Evolutionary conservation across 1,139 yeast species (phyloP).

Genomic region (Taphrina betulina): DNA sequence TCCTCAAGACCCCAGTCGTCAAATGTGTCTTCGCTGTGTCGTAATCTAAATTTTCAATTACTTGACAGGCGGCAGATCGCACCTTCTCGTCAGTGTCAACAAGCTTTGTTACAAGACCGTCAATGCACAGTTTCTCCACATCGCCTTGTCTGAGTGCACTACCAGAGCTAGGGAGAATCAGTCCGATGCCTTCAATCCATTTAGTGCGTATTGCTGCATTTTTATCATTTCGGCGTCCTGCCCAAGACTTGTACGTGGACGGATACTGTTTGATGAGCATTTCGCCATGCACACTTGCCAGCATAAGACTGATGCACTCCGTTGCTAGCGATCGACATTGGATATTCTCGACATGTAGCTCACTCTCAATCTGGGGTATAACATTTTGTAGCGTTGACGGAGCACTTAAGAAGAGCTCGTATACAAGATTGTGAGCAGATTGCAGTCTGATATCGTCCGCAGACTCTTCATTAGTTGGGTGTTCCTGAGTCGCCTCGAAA

Average conservation of each 20-base stretch:
- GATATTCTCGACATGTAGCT: constrained; percentile 65
- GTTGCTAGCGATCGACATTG: constrained; percentile 68
- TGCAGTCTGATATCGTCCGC: constrained; percentile 50
- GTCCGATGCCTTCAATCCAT: constrained; percentile 65
- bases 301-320: constrained; percentile 66
- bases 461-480: constrained; percentile 40
- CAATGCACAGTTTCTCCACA: constrained; percentile 52
- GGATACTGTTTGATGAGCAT: constrained; percentile 62
- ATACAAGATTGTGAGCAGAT: constrained; percentile 62
- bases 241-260: constrained; percentile 69
- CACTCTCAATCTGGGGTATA: constrained; percentile 78
- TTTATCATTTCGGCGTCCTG: constrained; percentile 69
- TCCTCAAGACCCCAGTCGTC: constrained; percentile 53
- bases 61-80: constrained; percentile 59
- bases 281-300: constrained; percentile 53
- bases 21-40: constrained; percentile 43
- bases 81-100: constrained; percentile 76
- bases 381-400: constrained; percentile 75
- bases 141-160: constrained; percentile 46
- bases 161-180: constrained; percentile 48
- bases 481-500: constrained; percentile 40
- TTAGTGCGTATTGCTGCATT: constrained; percentile 61
- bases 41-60: constrained; percentile 48
- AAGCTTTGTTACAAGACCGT: constrained; percentile 65
- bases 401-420: constrained; percentile 71